A percentile compares a stretch with the other conserved stretches of the same genome.
Evolutionary conservation across 2,329 filamentous ascomycete genomes (phyloP).

Genomic region (Hypoxylon sp.): DNA sequence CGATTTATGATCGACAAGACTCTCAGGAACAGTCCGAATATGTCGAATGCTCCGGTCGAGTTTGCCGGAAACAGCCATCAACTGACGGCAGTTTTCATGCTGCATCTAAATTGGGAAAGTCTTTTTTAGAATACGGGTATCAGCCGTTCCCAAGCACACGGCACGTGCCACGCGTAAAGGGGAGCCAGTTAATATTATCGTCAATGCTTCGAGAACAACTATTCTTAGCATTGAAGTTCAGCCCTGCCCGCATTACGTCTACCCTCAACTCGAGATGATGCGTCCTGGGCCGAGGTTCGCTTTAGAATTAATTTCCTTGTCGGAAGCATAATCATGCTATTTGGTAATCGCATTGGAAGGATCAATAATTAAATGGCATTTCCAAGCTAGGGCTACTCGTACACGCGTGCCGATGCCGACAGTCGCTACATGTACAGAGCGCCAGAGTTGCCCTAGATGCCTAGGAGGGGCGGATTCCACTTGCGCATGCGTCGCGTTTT

Average conservation of each 20-base stretch:
- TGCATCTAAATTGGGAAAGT: conserved; percentile 32
- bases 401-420: too few species aligned
- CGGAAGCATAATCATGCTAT: conserved; percentile 6
- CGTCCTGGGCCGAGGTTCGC: conserved; percentile 13
- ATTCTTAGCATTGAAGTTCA: conserved; percentile 29
- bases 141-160: conserved; percentile 26
- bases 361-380: too few species aligned
- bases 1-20: conserved; percentile 30
- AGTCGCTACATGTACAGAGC: conserved; percentile 2
- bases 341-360: too few species aligned
- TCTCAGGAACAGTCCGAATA: conserved; percentile 28
- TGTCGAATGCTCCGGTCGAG: conserved; percentile 28
- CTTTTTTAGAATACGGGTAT: conserved; percentile 15
- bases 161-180: conserved; percentile 24
- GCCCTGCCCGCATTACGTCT: conserved; percentile 26
- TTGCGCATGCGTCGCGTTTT: too few species aligned
- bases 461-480: too few species aligned
- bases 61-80: conserved; percentile 27
- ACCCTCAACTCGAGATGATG: conserved; percentile 4
- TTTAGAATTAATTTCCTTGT: conserved; percentile 2
- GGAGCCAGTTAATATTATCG: neutral
- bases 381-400: too few species aligned
- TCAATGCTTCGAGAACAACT: conserved; percentile 1
- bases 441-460: too few species aligned
- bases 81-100: conserved; percentile 18